A percentile compares a stretch with the other conserved stretches of the same genome.
Conservation (phyloP, 331 rosid genomes). For the Acacia concinna region DNA sequence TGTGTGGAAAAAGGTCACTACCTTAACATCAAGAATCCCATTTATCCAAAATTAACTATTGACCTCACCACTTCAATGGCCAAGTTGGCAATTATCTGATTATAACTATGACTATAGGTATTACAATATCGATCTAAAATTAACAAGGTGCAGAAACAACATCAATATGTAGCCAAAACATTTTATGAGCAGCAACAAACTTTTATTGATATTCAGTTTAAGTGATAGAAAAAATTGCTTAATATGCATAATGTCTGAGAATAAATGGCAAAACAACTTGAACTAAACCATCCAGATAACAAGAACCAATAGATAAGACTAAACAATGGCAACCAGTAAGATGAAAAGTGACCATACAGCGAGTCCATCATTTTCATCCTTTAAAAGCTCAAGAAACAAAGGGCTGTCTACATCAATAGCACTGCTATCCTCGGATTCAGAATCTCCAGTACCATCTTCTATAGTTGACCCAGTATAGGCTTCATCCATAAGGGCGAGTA, state of each 20-base stretch:
- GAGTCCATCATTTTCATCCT: slow-evolving; percentile 98
- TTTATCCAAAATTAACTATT: neutral
- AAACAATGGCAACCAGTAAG: slow-evolving; percentile 12
- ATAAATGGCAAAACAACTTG: slow-evolving; percentile 20
- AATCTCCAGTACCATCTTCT: slow-evolving; percentile 92
- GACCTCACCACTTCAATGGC: neutral
- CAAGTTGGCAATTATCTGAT: neutral
- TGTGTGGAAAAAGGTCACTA: neutral
- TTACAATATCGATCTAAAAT: neutral
- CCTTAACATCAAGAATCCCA: neutral
- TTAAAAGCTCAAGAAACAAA: slow-evolving; percentile 83
- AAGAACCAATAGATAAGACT: slow-evolving; percentile 23
- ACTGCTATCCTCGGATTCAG: slow-evolving; percentile 79
- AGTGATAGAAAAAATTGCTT: neutral
- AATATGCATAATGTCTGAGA: slow-evolving; percentile 1
- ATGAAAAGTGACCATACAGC: slow-evolving; percentile 60
- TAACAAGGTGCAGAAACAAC: neutral
- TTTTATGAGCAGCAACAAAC: slow-evolving; percentile 7
- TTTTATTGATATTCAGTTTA: neutral
- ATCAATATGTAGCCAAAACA: too few relatives aligned
- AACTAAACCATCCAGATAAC: slow-evolving; percentile 6
- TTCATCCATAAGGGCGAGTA: slow-evolving; percentile 99
- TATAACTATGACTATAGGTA: neutral
- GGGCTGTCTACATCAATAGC: slow-evolving; percentile 82
- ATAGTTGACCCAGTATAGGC: slow-evolving; percentile 97